Evolutionary conservation across 1,139 yeast genomes (phyloP), one percentile per base, ranked within the genome.

Genomic region (Pichia sp.): DNA sequence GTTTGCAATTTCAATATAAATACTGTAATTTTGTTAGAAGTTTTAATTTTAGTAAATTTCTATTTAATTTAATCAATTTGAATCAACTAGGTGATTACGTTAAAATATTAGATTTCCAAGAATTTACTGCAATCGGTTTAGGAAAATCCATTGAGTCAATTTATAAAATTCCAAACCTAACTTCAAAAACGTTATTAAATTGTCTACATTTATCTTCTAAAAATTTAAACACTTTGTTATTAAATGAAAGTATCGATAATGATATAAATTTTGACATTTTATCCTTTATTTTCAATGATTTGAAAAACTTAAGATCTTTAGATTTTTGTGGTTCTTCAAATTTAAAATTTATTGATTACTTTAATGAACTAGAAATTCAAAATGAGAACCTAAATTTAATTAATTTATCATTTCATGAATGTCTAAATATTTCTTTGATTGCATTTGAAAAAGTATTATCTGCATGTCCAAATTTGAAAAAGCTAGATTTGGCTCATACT

Each of bases 271-370:
- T 73, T 0, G 69, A 74, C 19, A 80, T 84, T 3, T 76, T 90
- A 49, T 72, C 81, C 58, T 72, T 73, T 54, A 69, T 85, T 46
- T 81, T 91, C 62, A 83, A 84, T 58, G 69, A 78, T 19, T 74
- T 85, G 58, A 78, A 79, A 13, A 72, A 76, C 53, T 71, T 91
- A 46, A 81, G 83, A 66, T 81, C 88, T 1, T 71, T 90, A 27
- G 98, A 90, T 69, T 88, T 90, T 60, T 90, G 96, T 68, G 97
- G 97, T 4, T 88, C 96, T 42, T 82, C 89, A 16, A 84, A 87
- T 49, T 74, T 74, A 48, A 71, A 67, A 29, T 87, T 87, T 63
- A 81, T 81, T 14, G 65, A 70, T n/a, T 86, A 87, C n/a, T 85
- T 88, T 64, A 71, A 57, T 30, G 36, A 72, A 42, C 62, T 65